phyloP scores from a whole-genome alignment of 208 protist species.

The Leishmania turanica region DNA sequence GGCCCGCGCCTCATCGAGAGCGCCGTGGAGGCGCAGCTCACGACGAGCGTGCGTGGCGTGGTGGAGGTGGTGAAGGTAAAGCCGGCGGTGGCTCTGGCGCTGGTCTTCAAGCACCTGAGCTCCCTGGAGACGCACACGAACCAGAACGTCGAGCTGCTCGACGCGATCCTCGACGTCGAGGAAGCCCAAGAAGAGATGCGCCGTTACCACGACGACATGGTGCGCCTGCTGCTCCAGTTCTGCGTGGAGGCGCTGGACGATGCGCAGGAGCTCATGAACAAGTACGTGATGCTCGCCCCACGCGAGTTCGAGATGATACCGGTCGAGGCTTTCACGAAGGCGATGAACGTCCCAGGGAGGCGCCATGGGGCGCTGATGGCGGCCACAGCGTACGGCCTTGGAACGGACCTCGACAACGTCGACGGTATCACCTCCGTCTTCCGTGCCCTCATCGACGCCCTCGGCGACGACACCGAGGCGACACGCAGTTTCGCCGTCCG shows the following conservation, averaged over 20 bases:
- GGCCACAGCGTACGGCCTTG: constrained; percentile 70
- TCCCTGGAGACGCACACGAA: constrained; percentile 47
- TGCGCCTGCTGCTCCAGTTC: constrained; percentile 64
- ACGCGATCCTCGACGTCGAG: constrained; percentile 80
- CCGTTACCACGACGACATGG: constrained; percentile 61
- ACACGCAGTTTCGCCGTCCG: constrained; percentile 50
- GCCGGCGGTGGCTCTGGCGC: constrained; percentile 71
- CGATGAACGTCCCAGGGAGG: constrained; percentile 57
- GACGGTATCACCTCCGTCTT: constrained; percentile 73
- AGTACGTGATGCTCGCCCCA: constrained; percentile 58
- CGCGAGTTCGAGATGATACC: constrained; percentile 58
- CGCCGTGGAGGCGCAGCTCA: constrained; percentile 84
- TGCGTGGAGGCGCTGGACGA: constrained; percentile 65
- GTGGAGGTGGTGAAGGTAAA: constrained; percentile 93
- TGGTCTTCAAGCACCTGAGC: constrained; percentile 82
- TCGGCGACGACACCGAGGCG: constrained; percentile 62
- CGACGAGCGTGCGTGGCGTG: constrained; percentile 82
- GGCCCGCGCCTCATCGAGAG: constrained; percentile 84
- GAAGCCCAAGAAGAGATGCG: constrained; percentile 77
- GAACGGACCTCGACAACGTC: constrained; percentile 64
- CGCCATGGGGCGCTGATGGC: constrained; percentile 73
- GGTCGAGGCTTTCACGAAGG: constrained; percentile 67
- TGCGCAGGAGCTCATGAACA: constrained; percentile 55
- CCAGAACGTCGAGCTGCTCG: constrained; percentile 76
- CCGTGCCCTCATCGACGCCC: constrained; percentile 65